phyloP scores from a whole-genome alignment of 306 rosid genomes.

The Astragalus glycyphyllos region DNA sequence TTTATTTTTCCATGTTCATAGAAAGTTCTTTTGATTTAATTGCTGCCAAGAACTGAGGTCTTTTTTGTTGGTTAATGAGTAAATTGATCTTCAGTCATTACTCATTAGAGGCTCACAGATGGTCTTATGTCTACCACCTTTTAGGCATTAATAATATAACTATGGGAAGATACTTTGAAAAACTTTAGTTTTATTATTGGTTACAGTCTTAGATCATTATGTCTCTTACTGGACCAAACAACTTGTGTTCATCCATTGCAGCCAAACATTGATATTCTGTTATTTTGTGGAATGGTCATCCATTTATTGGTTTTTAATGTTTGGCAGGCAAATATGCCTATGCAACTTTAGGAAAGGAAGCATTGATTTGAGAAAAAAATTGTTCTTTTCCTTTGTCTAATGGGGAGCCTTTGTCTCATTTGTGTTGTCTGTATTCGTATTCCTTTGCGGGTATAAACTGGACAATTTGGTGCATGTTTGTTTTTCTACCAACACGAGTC shows the following conservation, averaged over 20 bases:
- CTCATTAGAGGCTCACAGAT: not conserved
- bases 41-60: not conserved
- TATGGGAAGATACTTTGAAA: not conserved
- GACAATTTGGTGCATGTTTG: not conserved
- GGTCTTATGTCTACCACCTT: conserved; percentile 28
- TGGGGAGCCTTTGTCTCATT: not conserved
- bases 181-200: conserved; percentile 13
- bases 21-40: not conserved
- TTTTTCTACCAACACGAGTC: too few species aligned
- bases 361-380: conserved; percentile 24
- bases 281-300: too few species aligned
- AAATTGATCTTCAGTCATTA: not conserved
- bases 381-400: not conserved
- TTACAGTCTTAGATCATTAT: not conserved
- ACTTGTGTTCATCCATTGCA: not conserved
- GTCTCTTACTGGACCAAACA: conserved; percentile 21
- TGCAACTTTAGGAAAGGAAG: conserved; percentile 31
- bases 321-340: conserved; percentile 3
- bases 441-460: conserved; percentile 12
- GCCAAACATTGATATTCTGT: too few species aligned
- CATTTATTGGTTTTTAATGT: conserved; percentile 25
- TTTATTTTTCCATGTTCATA: conserved; percentile 12
- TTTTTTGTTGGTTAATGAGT: not conserved
- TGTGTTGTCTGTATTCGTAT: not conserved
- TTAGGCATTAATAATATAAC: conserved; percentile 7